Percentiles rank a stretch among this genome's conserved stretches.
phyloP scores from a whole-genome alignment of 108 stramenopile genomes.

The Aurantiochytrium sp. region DNA sequence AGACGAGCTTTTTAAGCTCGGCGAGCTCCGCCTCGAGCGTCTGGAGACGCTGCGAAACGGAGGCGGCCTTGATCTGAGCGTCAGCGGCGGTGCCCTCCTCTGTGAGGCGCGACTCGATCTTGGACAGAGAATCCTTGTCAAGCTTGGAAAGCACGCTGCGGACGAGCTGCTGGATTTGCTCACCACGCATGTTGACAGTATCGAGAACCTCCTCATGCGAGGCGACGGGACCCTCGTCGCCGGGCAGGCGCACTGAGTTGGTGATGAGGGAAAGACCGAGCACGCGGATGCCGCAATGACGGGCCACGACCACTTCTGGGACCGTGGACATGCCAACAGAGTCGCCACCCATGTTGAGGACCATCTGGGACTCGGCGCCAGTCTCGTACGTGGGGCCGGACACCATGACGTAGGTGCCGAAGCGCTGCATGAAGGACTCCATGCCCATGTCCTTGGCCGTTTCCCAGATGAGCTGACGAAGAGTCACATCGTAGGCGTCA shows the following conservation, averaged over 20 bases:
- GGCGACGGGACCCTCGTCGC: slow-evolving; percentile 50
- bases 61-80: neutral
- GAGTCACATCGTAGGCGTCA: slow-evolving; percentile 56
- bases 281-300: slow-evolving; percentile 75
- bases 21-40: neutral
- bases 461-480: slow-evolving; percentile 46
- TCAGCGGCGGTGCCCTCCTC: neutral
- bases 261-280: slow-evolving; percentile 74
- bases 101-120: neutral
- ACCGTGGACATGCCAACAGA: slow-evolving; percentile 77
- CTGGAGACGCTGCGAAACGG: neutral
- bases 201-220: slow-evolving; percentile 83
- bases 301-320: slow-evolving; percentile 79
- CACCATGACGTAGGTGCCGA: slow-evolving; percentile 79
- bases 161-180: neutral
- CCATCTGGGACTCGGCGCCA: slow-evolving; percentile 65
- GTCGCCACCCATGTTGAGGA: slow-evolving; percentile 61
- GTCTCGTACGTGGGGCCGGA: slow-evolving; percentile 85
- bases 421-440: slow-evolving; percentile 43
- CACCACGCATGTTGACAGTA: slow-evolving; percentile 44
- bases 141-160: neutral
- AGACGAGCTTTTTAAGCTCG: neutral
- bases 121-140: neutral
- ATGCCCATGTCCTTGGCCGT: slow-evolving; percentile 52
- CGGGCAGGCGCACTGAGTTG: slow-evolving; percentile 63